Evolutionary conservation across 176 grass and related monocot species (phyloP).

Genomic region (Aechmea fasciata): DNA sequence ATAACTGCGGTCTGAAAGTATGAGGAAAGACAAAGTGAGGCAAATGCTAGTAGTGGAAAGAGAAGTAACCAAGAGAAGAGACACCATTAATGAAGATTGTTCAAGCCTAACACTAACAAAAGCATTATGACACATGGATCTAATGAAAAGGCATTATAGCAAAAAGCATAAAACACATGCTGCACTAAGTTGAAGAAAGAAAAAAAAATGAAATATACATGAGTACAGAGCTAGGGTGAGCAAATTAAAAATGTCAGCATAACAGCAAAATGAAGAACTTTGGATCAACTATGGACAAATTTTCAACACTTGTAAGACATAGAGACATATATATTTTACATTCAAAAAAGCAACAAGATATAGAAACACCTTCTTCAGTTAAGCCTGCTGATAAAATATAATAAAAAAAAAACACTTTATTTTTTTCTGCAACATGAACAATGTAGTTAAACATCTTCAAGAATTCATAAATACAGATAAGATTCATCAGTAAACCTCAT

Average conservation of each 20-base stretch:
- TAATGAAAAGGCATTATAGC: not conserved
- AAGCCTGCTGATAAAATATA: not conserved
- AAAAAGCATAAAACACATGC: not conserved
- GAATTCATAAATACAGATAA: not conserved
- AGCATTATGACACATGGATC: not conserved
- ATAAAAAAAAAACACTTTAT: not conserved
- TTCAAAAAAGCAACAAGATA: not conserved
- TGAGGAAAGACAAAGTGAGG: constrained; percentile 16
- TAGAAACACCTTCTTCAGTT: not conserved
- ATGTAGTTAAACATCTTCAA: not conserved
- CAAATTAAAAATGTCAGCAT: too few relatives aligned
- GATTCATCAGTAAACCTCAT: too few relatives aligned
- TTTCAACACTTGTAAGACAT: too few relatives aligned
- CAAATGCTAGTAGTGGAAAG: not conserved
- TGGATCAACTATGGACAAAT: too few relatives aligned
- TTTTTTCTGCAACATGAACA: not conserved
- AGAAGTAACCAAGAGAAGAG: not conserved
- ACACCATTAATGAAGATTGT: not conserved
- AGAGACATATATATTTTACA: not conserved
- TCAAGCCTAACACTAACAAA: not conserved
- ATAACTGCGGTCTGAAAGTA: constrained; percentile 82
- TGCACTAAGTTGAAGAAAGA: too few relatives aligned
- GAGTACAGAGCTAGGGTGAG: too few relatives aligned
- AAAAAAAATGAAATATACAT: too few relatives aligned
- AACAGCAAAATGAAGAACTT: too few relatives aligned